Percentiles rank a stretch among this genome's conserved stretches.
phyloP scores from a whole-genome alignment of 1,139 yeast genomes.

The Scheffersomyces titani region DNA sequence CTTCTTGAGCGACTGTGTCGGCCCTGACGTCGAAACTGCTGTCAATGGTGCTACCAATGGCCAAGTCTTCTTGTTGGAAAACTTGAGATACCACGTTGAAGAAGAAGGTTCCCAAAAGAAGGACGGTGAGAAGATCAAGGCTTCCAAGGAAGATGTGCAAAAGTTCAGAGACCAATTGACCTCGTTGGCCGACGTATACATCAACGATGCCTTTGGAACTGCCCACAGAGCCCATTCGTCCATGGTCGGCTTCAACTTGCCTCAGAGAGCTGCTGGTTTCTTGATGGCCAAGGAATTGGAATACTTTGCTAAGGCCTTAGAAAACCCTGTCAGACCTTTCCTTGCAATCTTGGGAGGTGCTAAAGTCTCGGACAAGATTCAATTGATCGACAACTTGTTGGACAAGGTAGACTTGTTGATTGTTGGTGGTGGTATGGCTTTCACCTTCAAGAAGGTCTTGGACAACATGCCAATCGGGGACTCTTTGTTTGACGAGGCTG shows the following conservation, averaged over 20 bases:
- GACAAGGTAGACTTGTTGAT: slow-evolving; percentile 91
- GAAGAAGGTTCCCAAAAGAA: slow-evolving; percentile 87
- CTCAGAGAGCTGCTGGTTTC: slow-evolving; percentile 96
- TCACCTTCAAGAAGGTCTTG: slow-evolving; percentile 93
- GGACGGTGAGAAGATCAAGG: slow-evolving; percentile 89
- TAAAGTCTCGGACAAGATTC: slow-evolving; percentile 96
- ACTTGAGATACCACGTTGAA: slow-evolving; percentile 96
- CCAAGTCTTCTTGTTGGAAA: slow-evolving; percentile 80
- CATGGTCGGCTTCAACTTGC: slow-evolving; percentile 92
- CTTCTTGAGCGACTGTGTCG: slow-evolving; percentile 87
- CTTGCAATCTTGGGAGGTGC: slow-evolving; percentile 98
- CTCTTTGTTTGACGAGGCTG: slow-evolving; percentile 87
- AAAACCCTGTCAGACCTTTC: slow-evolving; percentile 95
- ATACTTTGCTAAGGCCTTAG: slow-evolving; percentile 96
- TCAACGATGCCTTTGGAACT: slow-evolving; percentile 97
- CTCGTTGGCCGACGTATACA: slow-evolving; percentile 89
- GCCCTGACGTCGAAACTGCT: slow-evolving; percentile 77
- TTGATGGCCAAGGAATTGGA: slow-evolving; percentile 93
- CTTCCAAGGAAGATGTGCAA: slow-evolving; percentile 77
- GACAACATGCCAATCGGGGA: slow-evolving; percentile 84
- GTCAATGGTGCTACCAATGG: slow-evolving; percentile 73
- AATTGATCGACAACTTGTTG: slow-evolving; percentile 92
- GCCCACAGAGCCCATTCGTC: slow-evolving; percentile 99
- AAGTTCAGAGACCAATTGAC: slow-evolving; percentile 86
- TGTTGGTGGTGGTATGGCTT: slow-evolving; percentile 99